A percentile compares a stretch with the other conserved stretches of the same genome.
phyloP scores from a whole-genome alignment of 2,329 filamentous ascomycete genomes.

The Colletotrichum zoysiae region DNA sequence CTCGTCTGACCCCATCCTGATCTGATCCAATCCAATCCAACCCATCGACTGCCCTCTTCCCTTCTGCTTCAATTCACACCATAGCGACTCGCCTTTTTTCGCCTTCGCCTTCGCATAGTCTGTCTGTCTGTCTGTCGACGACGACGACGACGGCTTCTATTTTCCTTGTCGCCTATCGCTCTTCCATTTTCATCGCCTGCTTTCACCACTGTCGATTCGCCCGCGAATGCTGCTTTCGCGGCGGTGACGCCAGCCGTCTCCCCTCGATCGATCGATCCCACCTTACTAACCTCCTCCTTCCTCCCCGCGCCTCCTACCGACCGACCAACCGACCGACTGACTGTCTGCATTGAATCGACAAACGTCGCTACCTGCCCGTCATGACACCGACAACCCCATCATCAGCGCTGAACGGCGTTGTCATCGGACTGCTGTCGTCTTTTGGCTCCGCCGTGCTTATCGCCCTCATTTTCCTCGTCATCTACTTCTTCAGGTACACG shows the following conservation, averaged over 20 bases:
- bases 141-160: slow-evolving; percentile 22
- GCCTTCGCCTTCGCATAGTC: slow-evolving; percentile 3
- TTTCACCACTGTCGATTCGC: slow-evolving; percentile 18
- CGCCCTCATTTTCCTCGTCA: slow-evolving; percentile 80
- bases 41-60: not conserved
- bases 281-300: not conserved
- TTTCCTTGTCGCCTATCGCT: not conserved
- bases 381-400: slow-evolving; percentile 50
- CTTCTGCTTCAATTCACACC: slow-evolving; percentile 17
- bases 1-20: slow-evolving; percentile 29
- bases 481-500: slow-evolving; percentile 96
- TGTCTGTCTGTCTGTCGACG: not conserved
- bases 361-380: slow-evolving; percentile 35
- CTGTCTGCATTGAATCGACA: slow-evolving; percentile 33
- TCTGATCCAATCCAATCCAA: not conserved
- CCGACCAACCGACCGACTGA: slow-evolving; percentile 23
- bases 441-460: slow-evolving; percentile 92
- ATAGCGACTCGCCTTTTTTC: not conserved
- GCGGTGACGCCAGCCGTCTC: slow-evolving; percentile 44
- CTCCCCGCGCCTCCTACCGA: not conserved
- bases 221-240: slow-evolving; percentile 42
- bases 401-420: slow-evolving; percentile 77
- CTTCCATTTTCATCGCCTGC: not conserved
- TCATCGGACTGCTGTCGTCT: slow-evolving; percentile 94
- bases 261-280: slow-evolving; percentile 36